Conservation (phyloP, 768 basidiomycete genomes). For the Tricholoma bakamatsutake region DNA sequence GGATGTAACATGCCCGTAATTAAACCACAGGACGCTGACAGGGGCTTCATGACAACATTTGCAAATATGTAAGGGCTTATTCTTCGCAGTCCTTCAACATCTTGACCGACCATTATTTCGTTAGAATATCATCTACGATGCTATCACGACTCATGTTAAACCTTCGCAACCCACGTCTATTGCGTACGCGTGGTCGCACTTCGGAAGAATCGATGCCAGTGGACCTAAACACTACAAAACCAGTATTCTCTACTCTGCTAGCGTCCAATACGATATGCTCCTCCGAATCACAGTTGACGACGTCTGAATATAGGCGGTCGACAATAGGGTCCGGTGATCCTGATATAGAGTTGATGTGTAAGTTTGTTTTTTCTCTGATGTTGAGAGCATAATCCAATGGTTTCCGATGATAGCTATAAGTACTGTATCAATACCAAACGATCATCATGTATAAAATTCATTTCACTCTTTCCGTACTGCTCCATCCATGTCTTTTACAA, state of each 20-base stretch:
- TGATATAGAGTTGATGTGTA: background rate
- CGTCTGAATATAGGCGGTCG: background rate
- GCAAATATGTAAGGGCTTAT: constrained; percentile 15
- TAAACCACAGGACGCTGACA: constrained; percentile 12
- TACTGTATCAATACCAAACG: background rate
- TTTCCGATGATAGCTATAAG: background rate
- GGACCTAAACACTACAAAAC: constrained; percentile 4
- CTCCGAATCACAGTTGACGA: background rate
- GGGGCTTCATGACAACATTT: constrained; percentile 17
- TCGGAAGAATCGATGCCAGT: background rate
- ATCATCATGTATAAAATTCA: background rate
- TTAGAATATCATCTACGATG: constrained; percentile 25
- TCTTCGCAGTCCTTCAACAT: background rate
- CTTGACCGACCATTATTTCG: background rate
- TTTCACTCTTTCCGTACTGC: too few relatives aligned
- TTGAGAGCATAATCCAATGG: background rate
- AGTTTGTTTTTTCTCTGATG: background rate
- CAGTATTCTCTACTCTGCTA: constrained; percentile 15
- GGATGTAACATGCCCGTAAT: background rate
- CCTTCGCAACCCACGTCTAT: constrained; percentile 23
- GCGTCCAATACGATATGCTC: constrained; percentile 10
- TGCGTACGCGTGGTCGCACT: background rate
- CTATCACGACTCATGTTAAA: constrained; percentile 28
- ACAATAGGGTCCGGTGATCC: background rate
- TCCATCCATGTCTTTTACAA: too few relatives aligned